phyloP scores from a whole-genome alignment of 768 basidiomycete species.

The Pholiota conissans region DNA sequence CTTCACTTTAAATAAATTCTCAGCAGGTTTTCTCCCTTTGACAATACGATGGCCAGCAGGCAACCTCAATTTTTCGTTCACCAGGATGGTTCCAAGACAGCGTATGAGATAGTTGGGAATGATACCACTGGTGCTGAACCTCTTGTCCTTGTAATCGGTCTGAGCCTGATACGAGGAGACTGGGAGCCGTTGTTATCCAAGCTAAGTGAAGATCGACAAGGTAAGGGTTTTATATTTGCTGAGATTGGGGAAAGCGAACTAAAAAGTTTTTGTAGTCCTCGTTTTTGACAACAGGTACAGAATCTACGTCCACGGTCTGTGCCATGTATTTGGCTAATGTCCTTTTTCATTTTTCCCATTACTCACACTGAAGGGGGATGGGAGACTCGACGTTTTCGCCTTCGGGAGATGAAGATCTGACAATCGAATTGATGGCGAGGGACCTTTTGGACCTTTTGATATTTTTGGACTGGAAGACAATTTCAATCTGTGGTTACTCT shows the following conservation, averaged over 20 bases:
- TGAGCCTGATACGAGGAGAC: constrained; percentile 39
- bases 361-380: constrained; percentile 47
- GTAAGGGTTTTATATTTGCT: constrained; percentile 18
- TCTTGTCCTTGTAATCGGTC: constrained; percentile 42
- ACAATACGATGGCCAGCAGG: constrained; percentile 18
- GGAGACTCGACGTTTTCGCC: constrained; percentile 39
- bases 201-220: constrained; percentile 38
- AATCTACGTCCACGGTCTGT: too few species aligned
- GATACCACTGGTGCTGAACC: constrained; percentile 33
- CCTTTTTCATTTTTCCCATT: background rate
- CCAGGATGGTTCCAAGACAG: constrained; percentile 42
- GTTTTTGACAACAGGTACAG: background rate
- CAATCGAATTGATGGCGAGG: constrained; percentile 45
- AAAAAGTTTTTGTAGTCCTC: background rate
- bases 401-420: constrained; percentile 34
- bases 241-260: background rate
- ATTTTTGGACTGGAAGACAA: constrained; percentile 38
- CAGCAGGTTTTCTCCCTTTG: background rate
- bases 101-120: constrained; percentile 43
- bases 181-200: constrained; percentile 34
- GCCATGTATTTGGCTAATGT: too few species aligned
- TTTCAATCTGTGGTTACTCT: constrained; percentile 48
- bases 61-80: constrained; percentile 26
- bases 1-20: too few species aligned
- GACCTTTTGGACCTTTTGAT: constrained; percentile 42